Conservation (phyloP, 2,329 filamentous ascomycete genomes). For the Fusarium sp. region DNA sequence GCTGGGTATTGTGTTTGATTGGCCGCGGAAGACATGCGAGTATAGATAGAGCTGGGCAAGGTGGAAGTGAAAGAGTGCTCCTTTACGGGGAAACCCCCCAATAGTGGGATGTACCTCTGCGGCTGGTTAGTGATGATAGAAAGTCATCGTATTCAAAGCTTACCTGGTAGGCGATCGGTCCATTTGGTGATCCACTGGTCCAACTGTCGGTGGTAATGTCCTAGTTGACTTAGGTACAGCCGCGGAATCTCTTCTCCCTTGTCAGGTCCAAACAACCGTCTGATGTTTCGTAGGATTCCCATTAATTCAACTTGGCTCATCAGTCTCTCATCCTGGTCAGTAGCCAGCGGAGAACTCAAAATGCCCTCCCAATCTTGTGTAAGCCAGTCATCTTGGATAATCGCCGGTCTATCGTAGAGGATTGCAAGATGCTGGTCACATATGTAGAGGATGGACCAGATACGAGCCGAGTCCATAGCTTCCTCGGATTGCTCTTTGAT, state of each 20-base stretch:
- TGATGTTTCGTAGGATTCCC: constrained; percentile 67
- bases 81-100: constrained; percentile 56
- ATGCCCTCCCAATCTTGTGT: constrained; percentile 70
- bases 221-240: constrained; percentile 63
- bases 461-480: constrained; percentile 64
- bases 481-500: constrained; percentile 56
- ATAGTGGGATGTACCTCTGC: constrained; percentile 52
- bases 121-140: not conserved
- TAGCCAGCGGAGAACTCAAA: constrained; percentile 62
- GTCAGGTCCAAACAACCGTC: constrained; percentile 68
- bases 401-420: constrained; percentile 68
- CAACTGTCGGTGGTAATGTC: constrained; percentile 51
- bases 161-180: constrained; percentile 50
- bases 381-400: constrained; percentile 68
- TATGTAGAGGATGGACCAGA: constrained; percentile 73
- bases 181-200: constrained; percentile 56
- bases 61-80: constrained; percentile 56
- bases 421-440: constrained; percentile 73
- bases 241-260: constrained; percentile 63
- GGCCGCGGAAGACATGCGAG: constrained; percentile 57
- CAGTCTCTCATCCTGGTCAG: constrained; percentile 67
- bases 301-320: constrained; percentile 70
- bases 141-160: not conserved
- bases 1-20: constrained; percentile 51
- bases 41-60: constrained; percentile 59